Base-by-base conservation (phyloP, 2,329 filamentous ascomycete species). In the Phyllosticta capitalensis region DNA sequence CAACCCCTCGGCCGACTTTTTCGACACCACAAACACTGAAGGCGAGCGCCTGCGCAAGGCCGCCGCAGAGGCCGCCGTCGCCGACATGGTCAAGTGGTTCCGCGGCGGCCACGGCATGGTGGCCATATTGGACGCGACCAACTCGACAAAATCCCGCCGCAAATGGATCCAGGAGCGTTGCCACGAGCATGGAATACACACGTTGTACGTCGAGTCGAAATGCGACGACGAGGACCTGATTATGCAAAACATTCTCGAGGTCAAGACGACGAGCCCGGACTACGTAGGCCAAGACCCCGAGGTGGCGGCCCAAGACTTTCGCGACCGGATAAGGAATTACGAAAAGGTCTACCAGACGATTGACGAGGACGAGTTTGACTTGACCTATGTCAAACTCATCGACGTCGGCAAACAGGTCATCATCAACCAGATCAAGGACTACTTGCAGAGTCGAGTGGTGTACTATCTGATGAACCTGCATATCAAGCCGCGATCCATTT, bases 381-480 rank as follows among this genome's bases (percentile, higher is more conserved):
- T 94, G 67, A 96, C 94, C 45, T 99, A 96, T 71, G 87, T 97
- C 71, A 97, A 99, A 76, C 88, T 99, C 70, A 95, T 97, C 81
- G 87, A 99, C 69, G 90, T 97, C 12, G 92, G 94, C 61, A 90
- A 90, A 66, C 90, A 95, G 69, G 92, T 97, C 70, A 94, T 97
- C 69, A 97, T 99, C 82, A 99, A 97, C 76, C 87, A 89, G 70
- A 96, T 99, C 69, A 87, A 91, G 71, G 94, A 99, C 74, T 99
- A 99, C 70, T 81, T 99, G 26, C 94, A 96, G 72, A 96, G 90
- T 72, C 87, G 94, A 61, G 87, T 99, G 52, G 92, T 99, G 52
- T 99, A 99, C 75, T 99, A 96, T 72, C 84, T 97, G 61, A 96
- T 97, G 86, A 99, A 97, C 72, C 81, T 99, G 48, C 94, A 99